Evolutionary conservation across 1,284 basidiomycete species (phyloP), one percentile per base, ranked within the genome.

Genomic region (Pseudomicrostroma phylloplanum): DNA sequence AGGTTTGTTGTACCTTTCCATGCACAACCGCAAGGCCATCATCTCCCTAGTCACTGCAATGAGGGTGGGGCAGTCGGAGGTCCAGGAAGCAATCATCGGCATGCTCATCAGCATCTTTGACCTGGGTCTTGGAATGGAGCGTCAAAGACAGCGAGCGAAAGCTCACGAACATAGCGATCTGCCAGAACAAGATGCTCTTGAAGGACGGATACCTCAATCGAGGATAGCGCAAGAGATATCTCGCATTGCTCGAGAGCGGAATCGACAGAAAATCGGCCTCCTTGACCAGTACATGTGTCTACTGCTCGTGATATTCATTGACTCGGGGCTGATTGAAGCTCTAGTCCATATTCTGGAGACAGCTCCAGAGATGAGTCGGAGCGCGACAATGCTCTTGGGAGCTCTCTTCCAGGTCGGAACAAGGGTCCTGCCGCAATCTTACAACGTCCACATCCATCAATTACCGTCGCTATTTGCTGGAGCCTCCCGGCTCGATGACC

Each of bases 91-190:
- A 15, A 69, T 97, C 39, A 82, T 98, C 40, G 90, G 96, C 72
- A 88, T 96, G 85, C 90, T 98, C 72, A 94, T 94, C 76, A 88
- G 91, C 67, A 83, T 94, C n/a, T 83, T 98, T 59, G 89, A 91
- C 61, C 21, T 59, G 2, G 51, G 51, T 2, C 51, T 54, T 19
- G 51, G 51, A 6, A 25, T 54, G 15, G 51, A 54, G 13, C n/a
- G 51, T 19, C 51, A 54, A 15, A 54, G 26, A 19, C 51, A 54
- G 26, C n/a, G 51, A 19, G 51, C 51, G 7, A 21, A 54, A 25
- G 51, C 51, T 6, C 19, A 54, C 8, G 21, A 23, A 26, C 15
- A 25, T 6, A 17, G 21, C 13, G 51, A 54, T 25, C 51, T 54
- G 21, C 51, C 51, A 19, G 51, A 54, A 26, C 51, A 23, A 13